Conservation (phyloP, 2,329 filamentous ascomycete species). For the Lanzia echinophila region DNA sequence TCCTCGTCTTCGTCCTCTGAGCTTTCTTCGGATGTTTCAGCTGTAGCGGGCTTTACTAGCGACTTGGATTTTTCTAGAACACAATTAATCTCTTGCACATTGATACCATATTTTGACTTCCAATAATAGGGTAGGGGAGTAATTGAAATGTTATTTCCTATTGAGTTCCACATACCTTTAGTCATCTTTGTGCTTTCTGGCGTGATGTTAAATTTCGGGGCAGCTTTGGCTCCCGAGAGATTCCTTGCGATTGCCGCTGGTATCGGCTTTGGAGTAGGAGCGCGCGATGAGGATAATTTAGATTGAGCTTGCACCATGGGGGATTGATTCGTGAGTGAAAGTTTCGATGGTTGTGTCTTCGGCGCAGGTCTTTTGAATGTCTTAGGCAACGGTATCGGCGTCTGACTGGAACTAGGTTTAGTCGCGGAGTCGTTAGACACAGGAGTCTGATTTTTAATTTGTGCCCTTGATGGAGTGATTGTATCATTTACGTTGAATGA, state of each 20-base stretch:
- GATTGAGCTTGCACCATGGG: not conserved
- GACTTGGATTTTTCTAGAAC: not conserved
- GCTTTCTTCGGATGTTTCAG: constrained; percentile 1
- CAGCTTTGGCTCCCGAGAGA: not conserved
- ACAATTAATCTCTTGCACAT: not conserved
- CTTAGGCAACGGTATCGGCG: constrained; percentile 4
- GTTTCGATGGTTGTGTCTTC: not conserved
- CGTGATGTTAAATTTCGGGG: not conserved
- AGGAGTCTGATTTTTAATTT: not conserved
- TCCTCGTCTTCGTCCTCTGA: not conserved
- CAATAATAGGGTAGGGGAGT: not conserved
- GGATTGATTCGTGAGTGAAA: constrained; percentile 1
- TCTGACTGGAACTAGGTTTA: not conserved
- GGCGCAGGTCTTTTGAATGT: constrained; percentile 5
- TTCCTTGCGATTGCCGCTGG: not conserved
- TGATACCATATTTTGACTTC: not conserved
- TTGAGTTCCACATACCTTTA: no score
- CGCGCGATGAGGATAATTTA: not conserved
- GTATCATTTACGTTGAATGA: constrained; percentile 17
- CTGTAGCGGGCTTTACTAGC: not conserved
- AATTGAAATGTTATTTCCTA: no score
- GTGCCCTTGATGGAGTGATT: constrained; percentile 1
- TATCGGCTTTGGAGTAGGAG: constrained; percentile 2
- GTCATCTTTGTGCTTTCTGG: no score
- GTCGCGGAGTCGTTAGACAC: not conserved